Evolutionary conservation across 805 yeast genomes (phyloP), one percentile per base, ranked within the genome.

Genomic region (Candida vaughaniae): DNA sequence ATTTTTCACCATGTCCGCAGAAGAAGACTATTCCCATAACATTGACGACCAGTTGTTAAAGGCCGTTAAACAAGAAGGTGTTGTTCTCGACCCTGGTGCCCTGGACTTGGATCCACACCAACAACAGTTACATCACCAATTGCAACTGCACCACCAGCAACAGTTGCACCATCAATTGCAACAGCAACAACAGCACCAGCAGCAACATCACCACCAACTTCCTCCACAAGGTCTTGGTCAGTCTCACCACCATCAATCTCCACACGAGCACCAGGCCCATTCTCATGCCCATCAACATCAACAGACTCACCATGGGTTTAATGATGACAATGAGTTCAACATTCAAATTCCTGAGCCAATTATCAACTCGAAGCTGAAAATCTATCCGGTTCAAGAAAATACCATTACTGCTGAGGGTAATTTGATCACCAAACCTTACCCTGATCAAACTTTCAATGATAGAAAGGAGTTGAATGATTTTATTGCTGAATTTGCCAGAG

Each of bases 401-500:
- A 69, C 74, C 31, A 68, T 68, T 42, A 67, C 73, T 6, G 68
- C 71, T 27, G 72, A 67, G 41, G 77, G 77, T 1, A 70, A 70
- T 48, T 60, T 75, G 45, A 69, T 74, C 49, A 75, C 81, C 5
- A 69, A 78, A 25, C 74, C 77, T 41, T 72, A 71, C 45, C 76
- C 76, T 12, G 77, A 73, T 45, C 78, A 74, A 48, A 68, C 64
- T 16, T 76, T 76, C 49, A 73, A 68, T 38, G 62, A 64, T 29
- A 66, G 78, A 18, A 71, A 69, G 17, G 76, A 70, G 33, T 60
- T 76, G 46, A 74, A 74, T 44, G 77, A 73, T 36, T 76, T 73
- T 45, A 75, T 76, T 34, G 67, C 67, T 35, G 80, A 75, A 41
- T 76, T 75, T 59, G 79, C 79, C 15, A 61, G 76, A 31, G 77